A percentile compares a stretch with the other conserved stretches of the same genome.
Evolutionary conservation across 331 rosid species (phyloP).

Genomic region (Pyrus hybrid): DNA sequence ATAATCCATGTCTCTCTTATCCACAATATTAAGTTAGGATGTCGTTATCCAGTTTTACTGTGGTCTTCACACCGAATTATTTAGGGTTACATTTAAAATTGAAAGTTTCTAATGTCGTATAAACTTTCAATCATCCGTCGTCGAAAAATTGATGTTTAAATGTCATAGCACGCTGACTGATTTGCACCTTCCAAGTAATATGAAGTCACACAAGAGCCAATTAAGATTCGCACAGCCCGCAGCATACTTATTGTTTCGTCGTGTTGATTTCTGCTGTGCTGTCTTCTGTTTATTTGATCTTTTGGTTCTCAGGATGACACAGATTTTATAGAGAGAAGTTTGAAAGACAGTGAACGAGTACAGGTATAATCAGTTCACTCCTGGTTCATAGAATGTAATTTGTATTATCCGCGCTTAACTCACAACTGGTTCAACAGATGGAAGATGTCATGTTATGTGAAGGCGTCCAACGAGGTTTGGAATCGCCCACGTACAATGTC

Average conservation of each 20-base stretch:
- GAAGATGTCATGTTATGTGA: conserved; percentile 79
- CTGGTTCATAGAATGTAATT: not conserved
- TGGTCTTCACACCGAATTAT: not conserved
- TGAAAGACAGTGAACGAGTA: conserved; percentile 73
- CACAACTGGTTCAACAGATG: conserved; percentile 27
- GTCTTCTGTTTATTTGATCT: not conserved
- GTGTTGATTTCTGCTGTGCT: not conserved
- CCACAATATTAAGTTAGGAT: not conserved
- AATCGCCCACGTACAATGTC: conserved; percentile 58
- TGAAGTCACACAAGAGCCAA: too few relatives aligned
- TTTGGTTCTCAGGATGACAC: conserved; percentile 44
- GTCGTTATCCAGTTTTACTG: not conserved
- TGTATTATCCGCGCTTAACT: not conserved
- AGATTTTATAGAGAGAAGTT: conserved; percentile 55
- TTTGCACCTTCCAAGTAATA: not conserved
- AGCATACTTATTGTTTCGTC: not conserved
- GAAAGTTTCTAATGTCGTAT: too few relatives aligned
- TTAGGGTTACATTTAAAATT: not conserved
- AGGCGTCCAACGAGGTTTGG: conserved; percentile 82
- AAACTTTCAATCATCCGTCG: too few relatives aligned
- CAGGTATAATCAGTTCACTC: conserved; percentile 46
- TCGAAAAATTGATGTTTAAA: not conserved
- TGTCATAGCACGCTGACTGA: not conserved
- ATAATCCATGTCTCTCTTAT: not conserved
- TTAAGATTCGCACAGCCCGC: too few relatives aligned